Evolutionary conservation across 441 rosid species (phyloP), one percentile per base, ranked within the genome.

Genomic region (Macaranga tanarius): DNA sequence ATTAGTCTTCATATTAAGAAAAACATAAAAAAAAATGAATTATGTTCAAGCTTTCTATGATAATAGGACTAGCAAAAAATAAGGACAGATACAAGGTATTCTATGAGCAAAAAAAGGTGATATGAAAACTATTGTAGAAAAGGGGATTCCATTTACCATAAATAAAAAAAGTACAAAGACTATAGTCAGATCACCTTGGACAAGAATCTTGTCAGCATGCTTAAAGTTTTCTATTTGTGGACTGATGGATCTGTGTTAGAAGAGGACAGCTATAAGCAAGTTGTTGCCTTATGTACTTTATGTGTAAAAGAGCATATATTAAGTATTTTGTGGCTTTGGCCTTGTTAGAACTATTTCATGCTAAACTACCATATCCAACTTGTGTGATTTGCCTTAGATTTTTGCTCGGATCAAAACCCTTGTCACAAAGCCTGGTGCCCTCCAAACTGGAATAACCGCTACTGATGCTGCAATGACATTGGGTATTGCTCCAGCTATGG

Each of bases 401-500:
- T 85, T 89, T 80, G 83, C 86, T 77, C 83, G 98, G 85, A 87
- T 92, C 76, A 87, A 75, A 84, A 69, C 75, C 74, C 93, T 92
- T 58, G 91, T 79, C 67, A 80, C 86, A 22, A 88, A 79, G 83
- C 80, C 93, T 1, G 95, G 89, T 70, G 79, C 89, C 80, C 85
- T 95, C 52, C 83, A 76, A 75, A 75, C 67, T 62, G 97, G 99
- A 23, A 82, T 92, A 80, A 89, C 90, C 73, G 91, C 98, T 67
- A 88, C 87, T 80, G 98, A 95, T 82, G 97, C 98, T 83, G 98
- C 97, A 70, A 88, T 91, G 85, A 88, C 91, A 26, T 79, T 92
- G 73, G 96, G 90, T 71, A 91, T 95, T 61, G 97, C 98, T 73
- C 98, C 99, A 67, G 98, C 99, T 65, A 87, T 95, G 98, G 99